These are phyloP conservation scores for Tetraselmis chui DNA, from an alignment of 139 green algal species.

Conservation along the genomic window DNA sequence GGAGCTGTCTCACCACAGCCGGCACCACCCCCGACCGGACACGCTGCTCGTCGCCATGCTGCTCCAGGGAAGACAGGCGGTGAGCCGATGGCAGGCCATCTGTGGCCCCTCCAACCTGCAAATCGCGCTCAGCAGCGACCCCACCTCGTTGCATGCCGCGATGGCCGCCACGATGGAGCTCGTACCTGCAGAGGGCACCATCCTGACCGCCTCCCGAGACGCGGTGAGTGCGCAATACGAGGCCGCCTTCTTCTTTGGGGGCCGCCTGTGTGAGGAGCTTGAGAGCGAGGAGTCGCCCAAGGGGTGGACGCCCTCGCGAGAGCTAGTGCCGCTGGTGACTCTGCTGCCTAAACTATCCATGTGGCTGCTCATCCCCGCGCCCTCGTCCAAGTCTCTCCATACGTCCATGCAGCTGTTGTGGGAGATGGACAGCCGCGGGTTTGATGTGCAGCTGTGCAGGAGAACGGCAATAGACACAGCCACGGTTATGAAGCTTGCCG, in stretches of 20 bases:
- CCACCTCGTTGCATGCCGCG: background rate
- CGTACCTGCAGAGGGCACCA: background rate
- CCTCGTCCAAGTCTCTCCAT: background rate
- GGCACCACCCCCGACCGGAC: background rate
- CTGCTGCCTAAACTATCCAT: background rate
- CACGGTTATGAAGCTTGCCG: too few species aligned
- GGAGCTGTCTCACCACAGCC: background rate
- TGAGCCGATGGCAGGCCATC: background rate
- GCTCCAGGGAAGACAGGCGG: background rate
- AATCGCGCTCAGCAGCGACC: background rate
- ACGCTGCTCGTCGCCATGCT: background rate
- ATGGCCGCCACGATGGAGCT: background rate
- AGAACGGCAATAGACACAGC: too few species aligned
- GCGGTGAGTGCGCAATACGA: background rate
- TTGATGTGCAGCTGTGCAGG: background rate
- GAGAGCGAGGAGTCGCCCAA: background rate
- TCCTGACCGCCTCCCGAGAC: background rate
- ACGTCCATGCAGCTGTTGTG: background rate
- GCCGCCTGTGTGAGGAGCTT: background rate
- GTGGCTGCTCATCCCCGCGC: background rate
- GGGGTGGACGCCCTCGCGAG: background rate
- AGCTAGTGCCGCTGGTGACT: background rate
- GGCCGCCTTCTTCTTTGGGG: background rate
- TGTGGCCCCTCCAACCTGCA: background rate
- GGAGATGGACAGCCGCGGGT: background rate